phyloP scores from a whole-genome alignment of 768 basidiomycete species.

The Grammothele lineata region DNA sequence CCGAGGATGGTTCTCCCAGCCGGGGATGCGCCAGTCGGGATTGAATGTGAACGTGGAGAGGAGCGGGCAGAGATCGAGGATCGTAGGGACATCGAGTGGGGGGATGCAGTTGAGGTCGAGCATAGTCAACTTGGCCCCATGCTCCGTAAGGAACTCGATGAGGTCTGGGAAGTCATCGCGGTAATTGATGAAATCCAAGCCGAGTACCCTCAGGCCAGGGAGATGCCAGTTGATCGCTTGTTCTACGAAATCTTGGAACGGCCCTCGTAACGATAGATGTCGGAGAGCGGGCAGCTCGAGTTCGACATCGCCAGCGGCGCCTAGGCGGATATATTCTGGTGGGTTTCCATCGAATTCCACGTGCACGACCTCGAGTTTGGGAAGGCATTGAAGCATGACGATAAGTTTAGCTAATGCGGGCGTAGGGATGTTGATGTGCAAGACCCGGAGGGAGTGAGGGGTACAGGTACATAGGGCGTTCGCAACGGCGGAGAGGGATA shows the following conservation, averaged over 20 bases:
- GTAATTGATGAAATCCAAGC: slow-evolving; percentile 48
- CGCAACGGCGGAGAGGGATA: slow-evolving; percentile 57
- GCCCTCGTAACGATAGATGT: slow-evolving; percentile 60
- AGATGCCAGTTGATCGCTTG: slow-evolving; percentile 65
- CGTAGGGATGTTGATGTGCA: slow-evolving; percentile 55
- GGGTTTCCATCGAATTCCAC: slow-evolving; percentile 41
- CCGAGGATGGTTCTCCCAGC: slow-evolving; percentile 20
- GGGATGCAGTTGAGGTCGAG: slow-evolving; percentile 64
- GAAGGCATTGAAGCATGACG: slow-evolving; percentile 65
- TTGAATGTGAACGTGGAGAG: slow-evolving; percentile 68
- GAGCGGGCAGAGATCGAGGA: slow-evolving; percentile 61
- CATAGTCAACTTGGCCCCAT: slow-evolving; percentile 54
- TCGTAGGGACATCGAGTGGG: slow-evolving; percentile 48
- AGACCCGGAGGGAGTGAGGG: slow-evolving; percentile 49
- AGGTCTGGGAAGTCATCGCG: slow-evolving; percentile 54
- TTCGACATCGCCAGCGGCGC: slow-evolving; percentile 54
- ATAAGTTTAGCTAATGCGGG: slow-evolving; percentile 61
- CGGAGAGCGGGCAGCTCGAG: slow-evolving; percentile 52
- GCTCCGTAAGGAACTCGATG: slow-evolving; percentile 50
- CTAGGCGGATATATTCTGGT: slow-evolving; percentile 45
- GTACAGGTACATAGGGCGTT: slow-evolving; percentile 56
- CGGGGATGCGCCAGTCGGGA: slow-evolving; percentile 60
- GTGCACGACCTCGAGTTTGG: slow-evolving; percentile 49
- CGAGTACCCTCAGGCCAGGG: slow-evolving; percentile 53
- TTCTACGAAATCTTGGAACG: slow-evolving; percentile 62